Base-by-base conservation (phyloP, 2,329 filamentous ascomycete genomes). In the Chaetomium sp. region DNA sequence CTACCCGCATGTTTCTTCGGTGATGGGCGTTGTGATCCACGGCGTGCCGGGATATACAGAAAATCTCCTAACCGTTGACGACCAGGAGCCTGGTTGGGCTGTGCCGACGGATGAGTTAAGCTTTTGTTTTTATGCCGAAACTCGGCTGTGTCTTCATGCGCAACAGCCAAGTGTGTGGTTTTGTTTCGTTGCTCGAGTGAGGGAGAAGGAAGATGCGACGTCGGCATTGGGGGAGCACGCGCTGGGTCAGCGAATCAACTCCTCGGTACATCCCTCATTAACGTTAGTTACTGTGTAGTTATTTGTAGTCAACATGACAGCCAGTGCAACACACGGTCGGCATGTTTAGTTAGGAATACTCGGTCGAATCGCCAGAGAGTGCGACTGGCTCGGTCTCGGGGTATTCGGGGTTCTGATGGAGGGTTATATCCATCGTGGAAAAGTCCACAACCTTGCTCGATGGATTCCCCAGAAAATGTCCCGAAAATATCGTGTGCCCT, bases 71-170 rank as follows among this genome's bases (percentile, higher is more conserved):
- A 27, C 9, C 57, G 21, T 42, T 23, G 56, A 35, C 35, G 57
- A 64, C 67, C 65, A 51, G 68, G 67, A 64, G 59, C 57, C 57
- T 53, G 65, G 57, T 60, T 49, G 50, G 12, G 38, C 56, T 68
- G 67, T 69, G 68, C 69, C 68, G 57, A 53, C 29, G 57, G 66
- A 68, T 16, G 23, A 10, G 42, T n/a, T 27, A 50, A 57, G 31
- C 38, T 62, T 33, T 29, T 23, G 58, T 16, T 31, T 2, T 59
- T 31, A 61, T 62, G 60, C 58, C 63, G 59, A 67, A 62, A 50
- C 60, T 57, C 53, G 60, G 64, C 58, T 60, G 60, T 45, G 57
- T 61, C 23, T 63, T 66, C 53, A 62, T 63, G 60, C 65, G 45
- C 47, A 27, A 56, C 19, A 57, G 53, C 62, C 33, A 50, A 65